Percentiles rank a stretch among this genome's conserved stretches.
Conservation (phyloP, 2,329 filamentous ascomycete genomes). For the Fusarium praegraminearum region DNA sequence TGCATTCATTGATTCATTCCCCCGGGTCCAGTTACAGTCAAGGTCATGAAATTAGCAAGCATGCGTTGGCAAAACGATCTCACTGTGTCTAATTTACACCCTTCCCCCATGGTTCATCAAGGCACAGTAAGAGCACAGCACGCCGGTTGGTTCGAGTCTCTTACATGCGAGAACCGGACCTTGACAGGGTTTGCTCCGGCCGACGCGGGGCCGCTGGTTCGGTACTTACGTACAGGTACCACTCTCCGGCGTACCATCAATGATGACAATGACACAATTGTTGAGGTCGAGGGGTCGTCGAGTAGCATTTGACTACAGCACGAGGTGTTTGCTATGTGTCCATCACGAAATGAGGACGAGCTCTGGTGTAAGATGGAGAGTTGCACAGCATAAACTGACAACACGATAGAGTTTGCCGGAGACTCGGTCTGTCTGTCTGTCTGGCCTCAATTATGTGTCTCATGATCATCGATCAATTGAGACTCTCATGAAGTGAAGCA, state of each 20-base stretch:
- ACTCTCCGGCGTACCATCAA: conserved; percentile 38
- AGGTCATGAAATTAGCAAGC: conserved; percentile 35
- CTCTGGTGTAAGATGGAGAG: conserved; percentile 27
- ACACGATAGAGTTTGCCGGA: conserved; percentile 21
- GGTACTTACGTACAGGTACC: conserved; percentile 45
- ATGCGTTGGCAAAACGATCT: conserved; percentile 20
- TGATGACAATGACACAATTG: conserved; percentile 49
- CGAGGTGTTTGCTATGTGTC: conserved; percentile 27
- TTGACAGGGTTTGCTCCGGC: conserved; percentile 36
- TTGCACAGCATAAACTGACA: conserved; percentile 34
- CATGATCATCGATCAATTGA: conserved; percentile 3
- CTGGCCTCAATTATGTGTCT: conserved; percentile 4
- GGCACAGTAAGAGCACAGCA: conserved; percentile 24
- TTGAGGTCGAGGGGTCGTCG: conserved; percentile 14
- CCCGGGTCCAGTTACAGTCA: conserved; percentile 37
- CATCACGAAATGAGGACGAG: conserved; percentile 22
- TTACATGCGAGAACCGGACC: conserved; percentile 20
- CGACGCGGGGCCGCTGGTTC: conserved; percentile 44
- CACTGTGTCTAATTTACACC: conserved; percentile 9
- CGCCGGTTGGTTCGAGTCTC: conserved; percentile 16
- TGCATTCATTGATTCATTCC: conserved; percentile 39
- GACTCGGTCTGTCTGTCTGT: conserved; percentile 19
- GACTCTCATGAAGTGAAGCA: not conserved
- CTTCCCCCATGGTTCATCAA: conserved; percentile 23
- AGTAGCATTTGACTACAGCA: conserved; percentile 37